Evolutionary conservation across 108 stramenopile genomes (phyloP).

Genomic region (Nitzschia sp.): DNA sequence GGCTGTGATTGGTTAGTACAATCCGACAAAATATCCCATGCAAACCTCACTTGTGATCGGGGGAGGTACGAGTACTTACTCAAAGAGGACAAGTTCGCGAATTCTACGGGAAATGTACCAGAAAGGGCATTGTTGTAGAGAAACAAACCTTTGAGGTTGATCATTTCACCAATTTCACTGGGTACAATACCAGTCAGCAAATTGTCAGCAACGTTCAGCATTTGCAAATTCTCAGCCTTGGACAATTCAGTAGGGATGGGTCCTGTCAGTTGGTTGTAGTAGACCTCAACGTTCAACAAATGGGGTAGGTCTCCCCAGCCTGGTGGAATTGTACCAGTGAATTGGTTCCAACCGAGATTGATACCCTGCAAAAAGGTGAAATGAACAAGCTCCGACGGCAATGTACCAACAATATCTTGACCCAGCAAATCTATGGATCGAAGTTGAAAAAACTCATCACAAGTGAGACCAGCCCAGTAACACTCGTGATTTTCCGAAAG

Average conservation of each 20-base stretch:
- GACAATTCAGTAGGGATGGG: slow-evolving; percentile 32
- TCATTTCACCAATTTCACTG: slow-evolving; percentile 36
- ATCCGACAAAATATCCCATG: neutral
- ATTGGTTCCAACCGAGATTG: slow-evolving; percentile 27
- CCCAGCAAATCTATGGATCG: slow-evolving; percentile 23
- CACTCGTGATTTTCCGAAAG: slow-evolving; percentile 50
- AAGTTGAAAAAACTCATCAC: slow-evolving; percentile 35
- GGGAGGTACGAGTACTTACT: slow-evolving; percentile 35
- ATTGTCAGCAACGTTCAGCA: slow-evolving; percentile 43
- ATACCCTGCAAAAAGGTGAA: slow-evolving; percentile 33
- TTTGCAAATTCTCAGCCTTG: slow-evolving; percentile 27
- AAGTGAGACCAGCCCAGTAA: slow-evolving; percentile 54
- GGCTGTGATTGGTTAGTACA: slow-evolving; percentile 7
- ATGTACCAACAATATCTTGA: slow-evolving; percentile 24
- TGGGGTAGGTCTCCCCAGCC: slow-evolving; percentile 28
- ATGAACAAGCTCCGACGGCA: slow-evolving; percentile 31
- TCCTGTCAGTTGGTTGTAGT: slow-evolving; percentile 40
- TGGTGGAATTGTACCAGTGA: slow-evolving; percentile 35
- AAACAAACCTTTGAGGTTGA: slow-evolving; percentile 28
- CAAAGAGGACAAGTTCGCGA: slow-evolving; percentile 20
- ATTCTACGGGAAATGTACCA: slow-evolving; percentile 35
- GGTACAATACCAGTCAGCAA: slow-evolving; percentile 60
- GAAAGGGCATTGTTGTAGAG: slow-evolving; percentile 44
- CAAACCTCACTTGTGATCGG: slow-evolving; percentile 2
- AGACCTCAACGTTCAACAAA: slow-evolving; percentile 37